Conservation (phyloP, 192 early-diverging fungal genomes). For the Geranomyces variabilis region DNA sequence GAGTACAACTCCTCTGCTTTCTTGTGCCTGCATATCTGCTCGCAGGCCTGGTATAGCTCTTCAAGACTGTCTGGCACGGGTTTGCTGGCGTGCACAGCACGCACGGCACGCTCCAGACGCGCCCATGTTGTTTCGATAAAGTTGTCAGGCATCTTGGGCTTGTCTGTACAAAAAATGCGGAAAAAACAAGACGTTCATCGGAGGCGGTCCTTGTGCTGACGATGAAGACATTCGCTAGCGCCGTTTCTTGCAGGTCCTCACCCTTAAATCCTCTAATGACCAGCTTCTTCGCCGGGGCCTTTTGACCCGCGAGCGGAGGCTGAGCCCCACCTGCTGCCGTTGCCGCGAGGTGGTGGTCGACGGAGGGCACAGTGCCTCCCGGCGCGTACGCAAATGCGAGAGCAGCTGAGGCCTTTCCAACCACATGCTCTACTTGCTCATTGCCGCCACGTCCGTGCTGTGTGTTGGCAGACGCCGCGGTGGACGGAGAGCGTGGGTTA, state of each 20-base stretch:
- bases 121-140: slow-evolving; percentile 70
- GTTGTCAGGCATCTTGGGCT: slow-evolving; percentile 63
- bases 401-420: background rate
- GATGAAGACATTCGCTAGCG: background rate
- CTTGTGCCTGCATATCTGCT: slow-evolving; percentile 79
- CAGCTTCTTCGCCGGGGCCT: slow-evolving; percentile 52
- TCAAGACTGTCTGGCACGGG: slow-evolving; percentile 74
- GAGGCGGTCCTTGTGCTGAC: background rate
- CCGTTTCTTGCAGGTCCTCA: slow-evolving; percentile 13
- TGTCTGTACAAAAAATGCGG: slow-evolving; percentile 31
- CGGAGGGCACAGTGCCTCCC: background rate
- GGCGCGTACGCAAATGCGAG: background rate
- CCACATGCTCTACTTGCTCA: too few relatives aligned
- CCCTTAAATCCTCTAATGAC: slow-evolving; percentile 69
- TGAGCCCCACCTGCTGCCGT: too few relatives aligned
- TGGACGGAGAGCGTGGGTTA: too few relatives aligned
- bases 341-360: background rate
- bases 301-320: background rate
- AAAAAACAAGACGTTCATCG: background rate
- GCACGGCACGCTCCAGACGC: slow-evolving; percentile 68
- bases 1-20: slow-evolving; percentile 65
- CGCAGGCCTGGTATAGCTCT: slow-evolving; percentile 78
- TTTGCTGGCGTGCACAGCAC: slow-evolving; percentile 68
- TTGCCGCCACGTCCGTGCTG: too few relatives aligned
- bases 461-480: too few relatives aligned